These are phyloP conservation scores for Abrus precatorius DNA, from an alignment of 306 rosid species.

Conservation along the genomic window DNA sequence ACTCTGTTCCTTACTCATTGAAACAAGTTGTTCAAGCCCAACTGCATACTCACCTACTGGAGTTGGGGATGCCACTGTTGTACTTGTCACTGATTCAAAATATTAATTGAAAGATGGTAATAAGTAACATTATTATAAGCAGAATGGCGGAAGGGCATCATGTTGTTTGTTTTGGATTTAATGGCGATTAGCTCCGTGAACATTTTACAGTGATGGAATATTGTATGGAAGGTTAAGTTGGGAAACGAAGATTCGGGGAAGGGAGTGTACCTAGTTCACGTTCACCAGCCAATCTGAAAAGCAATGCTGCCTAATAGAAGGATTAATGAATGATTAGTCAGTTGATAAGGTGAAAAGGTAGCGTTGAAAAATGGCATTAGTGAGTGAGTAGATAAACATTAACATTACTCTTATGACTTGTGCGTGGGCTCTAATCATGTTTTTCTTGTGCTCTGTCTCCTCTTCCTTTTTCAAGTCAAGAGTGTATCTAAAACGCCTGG, in stretches of 20 bases:
- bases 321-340: slow-evolving; percentile 55
- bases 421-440: slow-evolving; percentile 92
- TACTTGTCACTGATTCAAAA: slow-evolving; percentile 52
- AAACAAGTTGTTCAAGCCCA: slow-evolving; percentile 73
- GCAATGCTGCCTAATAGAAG: slow-evolving; percentile 82
- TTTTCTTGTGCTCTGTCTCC: slow-evolving; percentile 70
- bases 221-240: too few species aligned
- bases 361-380: neutral
- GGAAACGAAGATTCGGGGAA: too few species aligned
- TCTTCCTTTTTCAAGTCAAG: slow-evolving; percentile 83
- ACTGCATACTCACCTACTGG: slow-evolving; percentile 65
- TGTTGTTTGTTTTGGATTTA: neutral
- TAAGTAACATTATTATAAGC: neutral
- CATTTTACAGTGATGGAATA: too few species aligned
- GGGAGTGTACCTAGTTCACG: slow-evolving; percentile 68
- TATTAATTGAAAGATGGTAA: slow-evolving; percentile 41
- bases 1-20: slow-evolving; percentile 77
- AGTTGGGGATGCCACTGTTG: slow-evolving; percentile 58
- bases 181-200: neutral
- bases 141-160: too few species aligned
- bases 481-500: slow-evolving; percentile 91
- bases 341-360: neutral
- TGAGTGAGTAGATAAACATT: slow-evolving; percentile 1
- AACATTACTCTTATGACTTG: slow-evolving; percentile 89
- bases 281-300: slow-evolving; percentile 94